Conservation (phyloP, 148 eudicot species). For the Amaranthus hypochondriacus region DNA sequence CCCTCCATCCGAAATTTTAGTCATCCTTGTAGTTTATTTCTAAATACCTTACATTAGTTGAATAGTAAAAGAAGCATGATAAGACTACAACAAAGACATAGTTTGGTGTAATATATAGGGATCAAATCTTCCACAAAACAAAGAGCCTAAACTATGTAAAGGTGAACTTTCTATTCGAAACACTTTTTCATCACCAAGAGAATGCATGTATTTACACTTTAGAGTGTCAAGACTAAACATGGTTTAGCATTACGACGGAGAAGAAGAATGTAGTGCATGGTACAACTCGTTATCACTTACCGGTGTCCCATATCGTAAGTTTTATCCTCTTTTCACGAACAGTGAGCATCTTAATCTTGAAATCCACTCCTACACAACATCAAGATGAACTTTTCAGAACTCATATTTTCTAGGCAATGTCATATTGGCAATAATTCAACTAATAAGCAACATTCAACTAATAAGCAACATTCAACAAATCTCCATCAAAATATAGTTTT, state of each 20-base stretch:
- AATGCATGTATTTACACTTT: background rate
- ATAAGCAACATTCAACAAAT: background rate
- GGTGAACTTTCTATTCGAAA: too few relatives aligned
- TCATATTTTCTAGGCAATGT: background rate
- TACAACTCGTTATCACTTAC: slow-evolving; percentile 44
- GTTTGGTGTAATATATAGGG: too few relatives aligned
- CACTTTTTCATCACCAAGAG: too few relatives aligned
- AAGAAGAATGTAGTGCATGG: background rate
- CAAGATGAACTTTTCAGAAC: background rate
- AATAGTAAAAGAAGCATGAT: too few relatives aligned
- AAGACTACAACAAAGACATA: too few relatives aligned
- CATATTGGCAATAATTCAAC: background rate
- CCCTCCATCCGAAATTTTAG: too few relatives aligned
- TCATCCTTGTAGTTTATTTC: too few relatives aligned
- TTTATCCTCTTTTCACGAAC: slow-evolving; percentile 81
- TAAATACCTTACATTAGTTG: too few relatives aligned
- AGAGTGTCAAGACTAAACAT: background rate
- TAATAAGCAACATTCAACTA: background rate
- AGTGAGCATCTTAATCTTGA: slow-evolving; percentile 74
- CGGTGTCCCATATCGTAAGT: slow-evolving; percentile 98
- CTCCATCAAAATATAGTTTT: background rate
- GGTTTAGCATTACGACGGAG: background rate
- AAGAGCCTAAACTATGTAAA: too few relatives aligned
- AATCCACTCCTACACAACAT: slow-evolving; percentile 72
- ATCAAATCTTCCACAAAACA: too few relatives aligned